Conservation (phyloP, 164 flowering plant species). For the Magnolia kwangsiensis region DNA sequence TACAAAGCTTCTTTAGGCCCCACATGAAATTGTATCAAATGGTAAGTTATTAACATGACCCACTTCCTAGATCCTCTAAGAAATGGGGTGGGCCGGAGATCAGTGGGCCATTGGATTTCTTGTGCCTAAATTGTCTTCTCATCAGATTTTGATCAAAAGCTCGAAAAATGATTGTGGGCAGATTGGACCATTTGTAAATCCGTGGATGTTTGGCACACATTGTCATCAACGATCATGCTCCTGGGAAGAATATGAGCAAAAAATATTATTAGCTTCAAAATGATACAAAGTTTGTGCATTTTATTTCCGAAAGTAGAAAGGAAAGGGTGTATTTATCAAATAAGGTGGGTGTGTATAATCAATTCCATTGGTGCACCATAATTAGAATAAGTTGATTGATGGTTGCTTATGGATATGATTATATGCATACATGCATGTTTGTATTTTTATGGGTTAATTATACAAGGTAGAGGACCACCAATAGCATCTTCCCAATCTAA, state of each 20-base stretch:
- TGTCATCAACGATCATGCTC: constrained; percentile 54
- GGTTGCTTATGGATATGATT: too few species aligned
- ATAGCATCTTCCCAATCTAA: not conserved
- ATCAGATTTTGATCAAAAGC: constrained; percentile 31
- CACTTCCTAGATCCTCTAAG: constrained; percentile 3
- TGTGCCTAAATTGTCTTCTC: not conserved
- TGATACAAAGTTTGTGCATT: not conserved
- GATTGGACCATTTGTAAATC: constrained; percentile 74
- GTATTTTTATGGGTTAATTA: too few species aligned
- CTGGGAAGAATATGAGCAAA: constrained; percentile 26
- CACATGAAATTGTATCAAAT: constrained; percentile 9
- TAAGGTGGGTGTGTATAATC: not conserved
- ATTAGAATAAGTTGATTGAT: not conserved
- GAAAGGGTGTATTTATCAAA: not conserved
- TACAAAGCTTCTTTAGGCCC: not conserved
- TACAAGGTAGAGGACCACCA: not conserved
- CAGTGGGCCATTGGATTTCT: not conserved
- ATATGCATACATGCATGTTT: not conserved
- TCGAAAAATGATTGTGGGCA: constrained; percentile 54
- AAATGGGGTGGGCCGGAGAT: not conserved
- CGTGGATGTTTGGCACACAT: constrained; percentile 62
- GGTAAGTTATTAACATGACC: not conserved
- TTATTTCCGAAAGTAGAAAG: not conserved
- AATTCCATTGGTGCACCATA: too few species aligned
- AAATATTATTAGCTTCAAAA: not conserved